Evolutionary conservation across 106 monocot genomes (phyloP), one percentile per base, ranked within the genome.

Genomic region (Dendrobium huoshanense): DNA sequence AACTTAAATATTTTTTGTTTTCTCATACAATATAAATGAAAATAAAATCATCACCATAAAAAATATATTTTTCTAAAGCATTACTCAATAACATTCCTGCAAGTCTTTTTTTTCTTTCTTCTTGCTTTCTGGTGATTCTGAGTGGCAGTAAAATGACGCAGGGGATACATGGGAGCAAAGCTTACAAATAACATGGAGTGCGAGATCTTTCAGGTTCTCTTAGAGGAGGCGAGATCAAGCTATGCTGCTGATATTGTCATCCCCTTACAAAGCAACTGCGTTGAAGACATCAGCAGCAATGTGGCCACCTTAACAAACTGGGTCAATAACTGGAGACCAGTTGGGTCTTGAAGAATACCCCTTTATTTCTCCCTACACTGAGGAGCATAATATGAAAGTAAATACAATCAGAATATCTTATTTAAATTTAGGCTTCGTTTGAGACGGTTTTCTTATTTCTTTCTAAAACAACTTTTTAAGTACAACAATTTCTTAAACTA

Each of bases 151-250:
- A 51, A 51, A 37, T 72, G 72, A 16, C 1, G 78, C 89, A 95
- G 95, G 82, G 95, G 95, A 67, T 95, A 95, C 82, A 93, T 85
- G 91, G 95, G 91, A 22, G 29, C 85, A 18, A 95, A 95, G 82
- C 89, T 95, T 41, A 93, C 86, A 51, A 95, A 91, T 77, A 95
- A 93, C 58, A 95, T 95, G 4, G 95, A 95, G 78, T 95, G 95
- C 67, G 95, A 95, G 77, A 95, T 95, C 27, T 95, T 95, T 83
- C 93, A 95, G 88, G 91, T 95, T 11, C 88, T 95, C 55, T 49
- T 95, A 76, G 93, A 95, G 72, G 95, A 95, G 85, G 95, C 95
- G 20, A 95, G 47, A 54, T 81, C 79, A 24, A 95, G 92, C 84
- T 95, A 95, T 74, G 55, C 86, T 18, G 84, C 85, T 78, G 86